Conservation (phyloP, 1,139 yeast species). For the Blastobotrys niveus region DNA sequence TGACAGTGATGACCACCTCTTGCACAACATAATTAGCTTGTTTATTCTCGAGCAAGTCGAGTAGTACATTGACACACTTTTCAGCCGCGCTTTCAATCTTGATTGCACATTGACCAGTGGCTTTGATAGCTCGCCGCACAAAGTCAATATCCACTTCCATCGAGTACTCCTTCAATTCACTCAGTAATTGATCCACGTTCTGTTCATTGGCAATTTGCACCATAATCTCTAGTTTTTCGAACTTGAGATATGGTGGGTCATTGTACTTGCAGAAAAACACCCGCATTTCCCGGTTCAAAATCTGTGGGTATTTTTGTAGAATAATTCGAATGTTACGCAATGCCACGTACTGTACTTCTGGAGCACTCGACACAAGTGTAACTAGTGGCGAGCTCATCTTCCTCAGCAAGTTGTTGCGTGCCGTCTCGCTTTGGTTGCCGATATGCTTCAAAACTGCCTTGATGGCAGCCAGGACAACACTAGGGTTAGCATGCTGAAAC, state of each 20-base stretch:
- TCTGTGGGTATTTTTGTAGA: constrained; percentile 78
- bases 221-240: constrained; percentile 88
- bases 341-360: constrained; percentile 95
- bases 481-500: constrained; percentile 94
- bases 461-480: constrained; percentile 84
- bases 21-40: constrained; percentile 74
- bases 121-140: constrained; percentile 73
- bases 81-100: constrained; percentile 55
- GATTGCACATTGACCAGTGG: constrained; percentile 86
- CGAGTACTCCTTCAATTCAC: constrained; percentile 85
- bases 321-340: constrained; percentile 86
- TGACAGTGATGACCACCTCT: constrained; percentile 71
- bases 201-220: constrained; percentile 70
- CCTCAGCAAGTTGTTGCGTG: constrained; percentile 47
- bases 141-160: constrained; percentile 92
- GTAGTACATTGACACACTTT: constrained; percentile 71
- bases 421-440: constrained; percentile 45
- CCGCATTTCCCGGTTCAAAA: constrained; percentile 73
- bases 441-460: constrained; percentile 75
- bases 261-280: constrained; percentile 91
- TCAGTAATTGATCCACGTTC: constrained; percentile 63
- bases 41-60: constrained; percentile 70
- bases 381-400: constrained; percentile 90
- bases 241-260: constrained; percentile 87
- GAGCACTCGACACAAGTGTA: constrained; percentile 77